Base-by-base conservation (phyloP, 192 early-diverging fungal genomes). In the Podila epicladia region DNA sequence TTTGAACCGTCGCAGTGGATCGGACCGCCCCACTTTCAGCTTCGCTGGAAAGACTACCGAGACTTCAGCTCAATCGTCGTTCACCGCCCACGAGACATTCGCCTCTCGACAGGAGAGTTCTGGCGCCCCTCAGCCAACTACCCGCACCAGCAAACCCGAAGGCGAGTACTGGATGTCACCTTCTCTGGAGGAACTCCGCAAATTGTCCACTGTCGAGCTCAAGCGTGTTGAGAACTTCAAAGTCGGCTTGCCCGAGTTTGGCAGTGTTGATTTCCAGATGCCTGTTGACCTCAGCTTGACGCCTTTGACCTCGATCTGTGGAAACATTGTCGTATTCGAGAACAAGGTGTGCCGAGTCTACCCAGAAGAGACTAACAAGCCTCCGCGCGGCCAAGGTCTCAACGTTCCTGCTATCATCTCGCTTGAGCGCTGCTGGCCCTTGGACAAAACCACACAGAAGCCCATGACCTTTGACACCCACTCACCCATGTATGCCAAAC, bases 331-430 rank as follows among this genome's bases (percentile, higher is more conserved):
- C n/a, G 70, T 92, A 26, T 89, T 99, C 32, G 84, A 82, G 31
- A 84, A 87, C 38, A 92, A 91, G 62, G 85, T 87, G 45, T 88
- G 89, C 78, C 89, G 85, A 3, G 94, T 99, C 19, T 98, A 98
- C 75, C 94, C 95, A 1, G 93, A 95, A 62, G 92, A 95, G 49
- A 73, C 73, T 24, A 83, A 84, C 48, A 97, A 96, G 82, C 94
- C 95, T 58, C 89, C 92, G 6, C 89, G 88, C 29, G 98, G 98
- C 11, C 72, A 90, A 69, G 96, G 95, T 8, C 80, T 99, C 22
- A 99, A 99, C 74, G 94, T 96, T 0, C 92, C 91, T 0, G 97
- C 97, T 4, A 67, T 77, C 13, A 92, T 98, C 53, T 88, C 88
- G 26, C 87, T 99, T 57, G 86, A 92, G 24, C 71, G 86, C 15